phyloP scores from a whole-genome alignment of 2,329 filamentous ascomycete species.

The Pseudocercospora vitis region DNA sequence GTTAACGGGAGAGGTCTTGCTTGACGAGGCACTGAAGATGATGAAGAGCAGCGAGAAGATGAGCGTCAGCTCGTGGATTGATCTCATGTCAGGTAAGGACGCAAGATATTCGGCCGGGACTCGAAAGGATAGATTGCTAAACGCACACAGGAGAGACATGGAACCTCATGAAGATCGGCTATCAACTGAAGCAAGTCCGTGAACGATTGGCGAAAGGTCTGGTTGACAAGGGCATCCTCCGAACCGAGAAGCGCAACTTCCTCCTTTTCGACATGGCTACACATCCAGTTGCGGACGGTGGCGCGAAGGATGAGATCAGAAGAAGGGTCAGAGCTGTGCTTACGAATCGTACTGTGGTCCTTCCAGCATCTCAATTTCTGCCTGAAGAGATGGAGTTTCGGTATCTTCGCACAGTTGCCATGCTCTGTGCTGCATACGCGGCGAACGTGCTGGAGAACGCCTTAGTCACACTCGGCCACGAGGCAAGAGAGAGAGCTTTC shows the following conservation, averaged over 20 bases:
- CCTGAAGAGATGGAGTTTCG: slow-evolving; percentile 94
- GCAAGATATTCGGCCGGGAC: neutral
- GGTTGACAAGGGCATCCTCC: slow-evolving; percentile 96
- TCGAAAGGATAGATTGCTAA: slow-evolving; percentile 10
- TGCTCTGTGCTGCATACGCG: slow-evolving; percentile 97
- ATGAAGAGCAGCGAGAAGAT: slow-evolving; percentile 99
- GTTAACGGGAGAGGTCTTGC: slow-evolving; percentile 90
- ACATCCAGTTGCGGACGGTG: slow-evolving; percentile 92
- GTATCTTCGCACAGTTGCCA: slow-evolving; percentile 84
- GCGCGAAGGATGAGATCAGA: slow-evolving; percentile 96
- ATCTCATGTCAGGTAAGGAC: slow-evolving; percentile 93
- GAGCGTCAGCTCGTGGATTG: slow-evolving; percentile 99
- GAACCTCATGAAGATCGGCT: slow-evolving; percentile 99
- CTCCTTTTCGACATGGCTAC: slow-evolving; percentile 99
- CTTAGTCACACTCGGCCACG: slow-evolving; percentile 88
- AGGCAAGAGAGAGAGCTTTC: slow-evolving; percentile 90
- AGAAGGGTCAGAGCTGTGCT: slow-evolving; percentile 88
- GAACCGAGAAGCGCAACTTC: slow-evolving; percentile 99
- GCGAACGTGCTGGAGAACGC: slow-evolving; percentile 98
- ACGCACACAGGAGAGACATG: slow-evolving; percentile 82
- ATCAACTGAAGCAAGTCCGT: slow-evolving; percentile 98
- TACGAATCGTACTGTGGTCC: slow-evolving; percentile 89
- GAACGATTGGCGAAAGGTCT: slow-evolving; percentile 95
- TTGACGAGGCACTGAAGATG: slow-evolving; percentile 98
- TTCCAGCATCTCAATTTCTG: slow-evolving; percentile 81